Base-by-base conservation (phyloP, 2,329 filamentous ascomycete species). In the Dryadomyces quercus-mongolicae region DNA sequence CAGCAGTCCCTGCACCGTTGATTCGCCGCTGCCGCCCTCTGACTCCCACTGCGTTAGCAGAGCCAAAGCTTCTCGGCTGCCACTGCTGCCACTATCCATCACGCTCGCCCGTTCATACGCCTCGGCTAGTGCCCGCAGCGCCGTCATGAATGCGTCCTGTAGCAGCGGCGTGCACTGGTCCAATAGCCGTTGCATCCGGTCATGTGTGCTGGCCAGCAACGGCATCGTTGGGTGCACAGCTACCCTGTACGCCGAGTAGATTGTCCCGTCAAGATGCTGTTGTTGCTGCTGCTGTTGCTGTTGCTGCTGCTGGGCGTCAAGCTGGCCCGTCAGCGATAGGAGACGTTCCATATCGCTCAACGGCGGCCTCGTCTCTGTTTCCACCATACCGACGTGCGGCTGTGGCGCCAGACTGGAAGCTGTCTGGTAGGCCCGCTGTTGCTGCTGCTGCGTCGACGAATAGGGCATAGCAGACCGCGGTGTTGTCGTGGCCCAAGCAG, bases 201-300 rank as follows among this genome's bases (percentile, higher is more conserved):
- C 66, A 61, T 78, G 82, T 53, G 69, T 79, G 52, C 73, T 72
- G 1, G 84, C 77, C 13, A 89, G 70, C 47, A 89, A 71, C 0
- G 85, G 85, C 55, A 86, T 82, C 3, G 78, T 78, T 15, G 81
- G 80, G 60, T 88, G 84, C 20, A 88, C 78, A 15, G 77, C 70
- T 5, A 73, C 72, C 53, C 86, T 75, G 60, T 88, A 88, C 58
- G 79, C 83, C 46, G 2, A 16, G 34, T 36, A 46, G 5, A 46
- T 20, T 10, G 16, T 44, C 4, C 25, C 51, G 9, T 53, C 51
- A 8, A 42, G 43, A 25, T 46, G 46, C 18, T 25, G 22, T 36
- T 50, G 38, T 15, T 51, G 53, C 22, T 45, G 51, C 31, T 46
- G 51, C 16, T 53, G 38, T 47, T 36, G 49, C 20, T 31, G 12